Evolutionary conservation across 306 rosid species (phyloP), one percentile per base, ranked within the genome.

Genomic region (Sophora flavescens): DNA sequence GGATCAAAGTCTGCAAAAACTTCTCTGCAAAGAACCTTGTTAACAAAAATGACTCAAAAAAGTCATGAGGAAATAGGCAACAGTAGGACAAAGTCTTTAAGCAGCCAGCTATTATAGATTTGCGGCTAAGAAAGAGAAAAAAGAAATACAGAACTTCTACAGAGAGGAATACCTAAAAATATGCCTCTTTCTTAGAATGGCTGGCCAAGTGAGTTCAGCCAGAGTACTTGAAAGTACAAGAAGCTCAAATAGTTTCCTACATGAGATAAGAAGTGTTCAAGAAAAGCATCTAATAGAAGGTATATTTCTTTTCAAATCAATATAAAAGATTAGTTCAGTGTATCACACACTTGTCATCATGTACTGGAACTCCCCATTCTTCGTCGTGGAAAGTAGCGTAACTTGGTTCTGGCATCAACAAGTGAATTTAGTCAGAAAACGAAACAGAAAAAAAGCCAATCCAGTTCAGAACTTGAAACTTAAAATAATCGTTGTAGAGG

Each of bases 291-390:
- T 39, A 61, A 63, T 22, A 68, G 60, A 33, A 60, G 63, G 18
- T 64, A 48, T 71, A 63, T 58, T 62, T 52, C 38, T 63, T 59
- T 74, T 72, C 18, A 32, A 42, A 50, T 63, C 63, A 50, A 73
- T 32, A 76, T 39, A 74, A 85, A 65, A 69, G 62, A 32, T 53
- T 15, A 80, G 18, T 32, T 67, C 72, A 61, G 73, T 66, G 16
- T 52, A 70, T 35, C 47, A 72, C 95, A 42, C 86, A 91, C 97
- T 83, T 91, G 82, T 89, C 97, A 85, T 91, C 87, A 30, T 91
- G 97, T 33, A 88, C 89, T 4, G 97, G 93, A 82, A 89, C 82
- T 60, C 97, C 97, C 97, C 97, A 91, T 86, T 89, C 97, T 82
- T 88, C 95, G 6, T 91, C 97, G 14, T 91, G 97, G 81, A 89